Percentiles rank a stretch among this genome's conserved stretches.
Conservation (phyloP, 176 grass and related monocot species). For the Aegilops longissima region DNA sequence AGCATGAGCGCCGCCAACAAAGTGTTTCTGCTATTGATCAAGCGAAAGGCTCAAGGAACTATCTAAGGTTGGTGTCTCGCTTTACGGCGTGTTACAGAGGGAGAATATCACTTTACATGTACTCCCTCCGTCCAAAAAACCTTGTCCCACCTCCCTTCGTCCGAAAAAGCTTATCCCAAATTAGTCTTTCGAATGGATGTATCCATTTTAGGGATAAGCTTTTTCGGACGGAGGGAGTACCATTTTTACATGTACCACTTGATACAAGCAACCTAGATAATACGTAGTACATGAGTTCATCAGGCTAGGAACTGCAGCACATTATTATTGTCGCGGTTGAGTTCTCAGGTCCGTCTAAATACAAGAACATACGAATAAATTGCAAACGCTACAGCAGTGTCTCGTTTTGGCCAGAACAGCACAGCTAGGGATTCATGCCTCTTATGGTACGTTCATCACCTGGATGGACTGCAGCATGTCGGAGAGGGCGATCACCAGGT, state of each 20-base stretch:
- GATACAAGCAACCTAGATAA: slow-evolving; percentile 9
- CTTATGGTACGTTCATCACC: slow-evolving; percentile 94
- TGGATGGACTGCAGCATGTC: slow-evolving; percentile 99
- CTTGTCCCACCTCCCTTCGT: no score
- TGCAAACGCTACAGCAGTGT: neutral
- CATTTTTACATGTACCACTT: neutral
- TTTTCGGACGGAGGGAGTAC: no score
- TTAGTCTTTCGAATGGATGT: no score
- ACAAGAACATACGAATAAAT: neutral
- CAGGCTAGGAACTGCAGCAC: neutral
- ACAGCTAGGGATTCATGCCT: neutral
- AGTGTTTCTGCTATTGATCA: no score
- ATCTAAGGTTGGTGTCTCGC: no score
- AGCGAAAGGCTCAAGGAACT: no score
- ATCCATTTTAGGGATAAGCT: no score
- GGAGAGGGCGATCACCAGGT: slow-evolving; percentile 88
- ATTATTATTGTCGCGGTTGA: slow-evolving; percentile 26
- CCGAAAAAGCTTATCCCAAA: no score
- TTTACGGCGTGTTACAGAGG: no score
- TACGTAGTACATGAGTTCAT: slow-evolving; percentile 4
- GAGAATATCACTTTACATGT: neutral
- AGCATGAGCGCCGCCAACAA: no score
- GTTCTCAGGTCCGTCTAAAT: slow-evolving; percentile 9
- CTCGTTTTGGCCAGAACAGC: neutral
- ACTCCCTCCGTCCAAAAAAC: no score